These are phyloP conservation scores for Vitis hybrid DNA, from an alignment of 177 flowering plant genomes.

Conservation along the genomic window DNA sequence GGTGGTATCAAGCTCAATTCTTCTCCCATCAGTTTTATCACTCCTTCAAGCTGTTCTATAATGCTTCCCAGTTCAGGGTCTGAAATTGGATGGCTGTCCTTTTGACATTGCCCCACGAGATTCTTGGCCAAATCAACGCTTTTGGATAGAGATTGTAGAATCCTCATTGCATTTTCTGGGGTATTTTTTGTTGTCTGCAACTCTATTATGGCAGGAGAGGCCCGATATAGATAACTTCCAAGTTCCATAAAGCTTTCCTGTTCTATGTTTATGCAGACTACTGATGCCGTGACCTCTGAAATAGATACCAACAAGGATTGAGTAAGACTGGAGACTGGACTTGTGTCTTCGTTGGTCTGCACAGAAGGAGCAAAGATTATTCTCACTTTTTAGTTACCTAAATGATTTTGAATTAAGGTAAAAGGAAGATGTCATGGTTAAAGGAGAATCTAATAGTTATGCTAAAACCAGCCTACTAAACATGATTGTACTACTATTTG, in stretches of 20 bases:
- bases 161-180: constrained; percentile 38
- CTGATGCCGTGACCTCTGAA: constrained; percentile 40
- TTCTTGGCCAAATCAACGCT: constrained; percentile 42
- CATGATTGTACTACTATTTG: no score
- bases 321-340: constrained; percentile 18
- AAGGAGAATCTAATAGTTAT: no score
- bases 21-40: constrained; percentile 46
- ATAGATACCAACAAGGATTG: constrained; percentile 43
- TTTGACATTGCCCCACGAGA: constrained; percentile 27
- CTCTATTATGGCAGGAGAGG: constrained; percentile 52
- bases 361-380: neutral
- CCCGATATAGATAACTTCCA: constrained; percentile 62
- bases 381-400: no score
- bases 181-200: constrained; percentile 32
- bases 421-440: no score
- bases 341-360: constrained; percentile 23
- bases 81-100: constrained; percentile 11
- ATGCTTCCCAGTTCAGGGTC: constrained; percentile 29
- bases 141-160: constrained; percentile 45
- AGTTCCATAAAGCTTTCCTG: constrained; percentile 43
- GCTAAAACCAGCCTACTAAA: no score
- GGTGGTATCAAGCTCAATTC: constrained; percentile 47
- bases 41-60: constrained; percentile 38
- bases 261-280: constrained; percentile 35
- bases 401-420: no score